phyloP scores from a whole-genome alignment of 495 filamentous ascomycete genomes.

The Choiromyces venosus region DNA sequence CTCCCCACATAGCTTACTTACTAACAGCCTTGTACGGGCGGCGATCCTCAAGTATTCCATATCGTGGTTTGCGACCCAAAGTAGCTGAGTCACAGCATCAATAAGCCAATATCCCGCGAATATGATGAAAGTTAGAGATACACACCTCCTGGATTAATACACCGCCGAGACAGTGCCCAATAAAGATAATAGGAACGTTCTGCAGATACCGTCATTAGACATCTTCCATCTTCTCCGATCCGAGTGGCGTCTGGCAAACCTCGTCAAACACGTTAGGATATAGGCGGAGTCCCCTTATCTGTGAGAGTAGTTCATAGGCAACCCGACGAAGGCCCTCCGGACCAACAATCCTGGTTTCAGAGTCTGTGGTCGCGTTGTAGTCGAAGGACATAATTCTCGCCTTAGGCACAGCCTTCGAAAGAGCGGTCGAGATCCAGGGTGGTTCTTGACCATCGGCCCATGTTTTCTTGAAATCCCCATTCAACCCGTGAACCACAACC shows the following conservation, averaged over 20 bases:
- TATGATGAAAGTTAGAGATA: neutral
- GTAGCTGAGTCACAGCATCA: neutral
- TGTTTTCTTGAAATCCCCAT: neutral
- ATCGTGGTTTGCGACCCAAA: constrained; percentile 1
- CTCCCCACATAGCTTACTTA: neutral
- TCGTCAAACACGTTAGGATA: neutral
- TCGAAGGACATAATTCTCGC: neutral
- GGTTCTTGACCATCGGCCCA: neutral
- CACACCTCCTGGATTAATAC: neutral
- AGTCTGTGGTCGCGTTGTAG: neutral
- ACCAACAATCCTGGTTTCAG: neutral
- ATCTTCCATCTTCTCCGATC: neutral
- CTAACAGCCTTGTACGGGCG: neutral
- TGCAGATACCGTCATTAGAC: neutral
- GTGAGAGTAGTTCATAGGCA: neutral
- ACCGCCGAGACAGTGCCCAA: neutral
- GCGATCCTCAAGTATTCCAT: neutral
- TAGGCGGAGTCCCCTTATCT: neutral
- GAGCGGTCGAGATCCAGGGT: neutral
- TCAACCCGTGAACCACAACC: neutral
- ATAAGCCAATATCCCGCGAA: neutral
- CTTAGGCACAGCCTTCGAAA: neutral
- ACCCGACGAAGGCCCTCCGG: neutral
- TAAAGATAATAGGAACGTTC: neutral
- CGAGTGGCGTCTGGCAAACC: neutral